These are phyloP conservation scores for Pseudocercospora musae DNA, from an alignment of 2,329 filamentous ascomycete species.

Conservation along the genomic window DNA sequence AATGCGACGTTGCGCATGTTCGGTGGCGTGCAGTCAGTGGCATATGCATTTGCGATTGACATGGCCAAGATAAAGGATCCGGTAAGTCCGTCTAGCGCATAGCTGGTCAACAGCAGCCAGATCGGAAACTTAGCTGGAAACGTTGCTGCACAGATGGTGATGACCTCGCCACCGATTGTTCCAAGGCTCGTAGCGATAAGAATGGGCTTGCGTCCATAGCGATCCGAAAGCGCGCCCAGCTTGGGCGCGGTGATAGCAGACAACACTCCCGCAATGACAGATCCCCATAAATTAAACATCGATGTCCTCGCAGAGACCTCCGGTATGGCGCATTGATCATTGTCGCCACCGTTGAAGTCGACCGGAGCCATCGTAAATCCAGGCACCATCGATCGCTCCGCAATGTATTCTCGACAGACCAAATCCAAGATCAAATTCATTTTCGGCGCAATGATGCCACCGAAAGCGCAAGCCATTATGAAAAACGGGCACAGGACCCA, in stretches of 20 bases:
- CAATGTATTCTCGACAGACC: slow-evolving; percentile 79
- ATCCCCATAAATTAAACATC: slow-evolving; percentile 73
- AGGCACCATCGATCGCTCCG: slow-evolving; percentile 62
- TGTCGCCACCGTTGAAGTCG: slow-evolving; percentile 60
- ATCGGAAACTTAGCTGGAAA: slow-evolving; percentile 72
- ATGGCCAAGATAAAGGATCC: slow-evolving; percentile 86
- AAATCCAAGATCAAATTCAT: slow-evolving; percentile 81
- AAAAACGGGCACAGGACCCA: slow-evolving; percentile 82
- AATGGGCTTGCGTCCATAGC: slow-evolving; percentile 73
- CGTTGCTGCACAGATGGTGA: slow-evolving; percentile 74
- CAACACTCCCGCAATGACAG: slow-evolving; percentile 69
- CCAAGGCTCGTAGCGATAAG: slow-evolving; percentile 71
- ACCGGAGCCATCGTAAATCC: slow-evolving; percentile 61
- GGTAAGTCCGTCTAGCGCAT: slow-evolving; percentile 74
- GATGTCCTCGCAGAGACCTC: slow-evolving; percentile 75
- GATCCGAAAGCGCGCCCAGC: slow-evolving; percentile 80
- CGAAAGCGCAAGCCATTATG: slow-evolving; percentile 80
- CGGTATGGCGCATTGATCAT: slow-evolving; percentile 75
- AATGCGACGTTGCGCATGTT: slow-evolving; percentile 77
- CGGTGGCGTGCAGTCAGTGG: slow-evolving; percentile 80
- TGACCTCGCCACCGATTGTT: slow-evolving; percentile 68
- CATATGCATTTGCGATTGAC: slow-evolving; percentile 79
- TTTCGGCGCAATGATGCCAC: slow-evolving; percentile 79
- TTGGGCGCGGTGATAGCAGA: slow-evolving; percentile 80
- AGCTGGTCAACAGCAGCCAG: slow-evolving; percentile 73